These are phyloP conservation scores for Cladosporium sp. DNA, from an alignment of 2,329 filamentous ascomycete species.

Conservation along the genomic window DNA sequence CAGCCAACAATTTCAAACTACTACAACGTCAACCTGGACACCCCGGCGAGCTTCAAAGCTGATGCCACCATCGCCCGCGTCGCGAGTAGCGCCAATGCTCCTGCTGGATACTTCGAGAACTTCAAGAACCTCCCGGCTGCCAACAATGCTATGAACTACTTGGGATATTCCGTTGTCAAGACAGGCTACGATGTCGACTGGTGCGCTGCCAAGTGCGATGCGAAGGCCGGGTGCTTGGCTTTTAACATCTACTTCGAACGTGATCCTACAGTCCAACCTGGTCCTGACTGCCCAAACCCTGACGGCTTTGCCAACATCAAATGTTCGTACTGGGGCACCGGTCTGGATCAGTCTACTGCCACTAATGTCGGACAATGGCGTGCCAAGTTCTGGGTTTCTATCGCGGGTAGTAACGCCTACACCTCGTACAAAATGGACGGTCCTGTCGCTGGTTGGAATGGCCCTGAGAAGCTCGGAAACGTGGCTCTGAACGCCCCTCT, in stretches of 20 bases:
- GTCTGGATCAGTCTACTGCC: constrained; percentile 26
- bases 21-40: constrained; percentile 4
- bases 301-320: constrained; percentile 32
- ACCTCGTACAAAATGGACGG: constrained; percentile 19
- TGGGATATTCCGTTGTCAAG: constrained; percentile 15
- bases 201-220: constrained; percentile 20
- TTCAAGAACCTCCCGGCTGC: constrained; percentile 17
- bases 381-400: constrained; percentile 35
- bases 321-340: constrained; percentile 34
- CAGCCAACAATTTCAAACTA: background rate
- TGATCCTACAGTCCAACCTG: constrained; percentile 32
- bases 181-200: constrained; percentile 18
- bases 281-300: constrained; percentile 31
- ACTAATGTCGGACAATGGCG: constrained; percentile 33
- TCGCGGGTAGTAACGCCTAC: constrained; percentile 39
- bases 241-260: constrained; percentile 29
- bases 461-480: background rate
- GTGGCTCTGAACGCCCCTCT: background rate
- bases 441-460: constrained; percentile 7
- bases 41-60: constrained; percentile 8
- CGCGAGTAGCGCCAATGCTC: constrained; percentile 5
- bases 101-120: constrained; percentile 15
- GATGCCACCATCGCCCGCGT: constrained; percentile 13
- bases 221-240: constrained; percentile 17
- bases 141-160: constrained; percentile 15